Evolutionary conservation across 306 rosid genomes (phyloP).

Genomic region (Cicer pinnatifidum): DNA sequence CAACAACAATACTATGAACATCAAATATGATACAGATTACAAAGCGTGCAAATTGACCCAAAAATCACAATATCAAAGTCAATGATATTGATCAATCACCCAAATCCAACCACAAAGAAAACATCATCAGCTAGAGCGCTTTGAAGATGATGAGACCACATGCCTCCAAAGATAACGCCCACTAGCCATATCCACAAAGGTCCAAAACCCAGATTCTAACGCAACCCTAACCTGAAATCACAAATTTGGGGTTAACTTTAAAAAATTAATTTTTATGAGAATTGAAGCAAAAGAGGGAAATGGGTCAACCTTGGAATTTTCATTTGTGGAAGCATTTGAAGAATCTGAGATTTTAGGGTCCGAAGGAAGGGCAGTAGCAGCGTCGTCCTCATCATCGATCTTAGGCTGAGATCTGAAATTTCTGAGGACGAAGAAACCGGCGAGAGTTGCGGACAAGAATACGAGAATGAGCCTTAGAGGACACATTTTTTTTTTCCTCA

Average conservation of each 20-base stretch:
- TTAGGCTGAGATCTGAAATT: conserved; percentile 70
- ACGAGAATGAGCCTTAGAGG: conserved; percentile 80
- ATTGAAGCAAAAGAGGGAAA: conserved; percentile 41
- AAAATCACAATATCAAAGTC: conserved; percentile 42
- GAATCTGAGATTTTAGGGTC: conserved; percentile 49
- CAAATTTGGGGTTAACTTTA: conserved; percentile 11
- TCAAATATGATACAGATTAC: conserved; percentile 40
- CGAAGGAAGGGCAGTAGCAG: conserved; percentile 12
- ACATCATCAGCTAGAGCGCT: conserved; percentile 59
- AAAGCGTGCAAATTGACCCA: conserved; percentile 40
- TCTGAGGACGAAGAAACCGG: conserved; percentile 86
- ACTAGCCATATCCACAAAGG: conserved; percentile 86
- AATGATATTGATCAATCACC: conserved; percentile 22
- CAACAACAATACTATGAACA: conserved; percentile 47
- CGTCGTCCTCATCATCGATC: conserved; percentile 39
- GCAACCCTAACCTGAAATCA: conserved; percentile 61
- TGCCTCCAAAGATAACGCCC: conserved; percentile 96
- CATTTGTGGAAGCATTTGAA: conserved; percentile 46
- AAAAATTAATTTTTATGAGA: neutral
- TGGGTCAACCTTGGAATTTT: conserved; percentile 47
- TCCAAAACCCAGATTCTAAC: conserved; percentile 81
- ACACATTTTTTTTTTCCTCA: conserved; percentile 57
- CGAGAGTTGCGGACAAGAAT: conserved; percentile 93
- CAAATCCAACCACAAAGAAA: conserved; percentile 24
- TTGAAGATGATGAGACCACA: conserved; percentile 58